Evolutionary conservation across 805 yeast genomes (phyloP).

Genomic region (Zygotorulaspora florentina): DNA sequence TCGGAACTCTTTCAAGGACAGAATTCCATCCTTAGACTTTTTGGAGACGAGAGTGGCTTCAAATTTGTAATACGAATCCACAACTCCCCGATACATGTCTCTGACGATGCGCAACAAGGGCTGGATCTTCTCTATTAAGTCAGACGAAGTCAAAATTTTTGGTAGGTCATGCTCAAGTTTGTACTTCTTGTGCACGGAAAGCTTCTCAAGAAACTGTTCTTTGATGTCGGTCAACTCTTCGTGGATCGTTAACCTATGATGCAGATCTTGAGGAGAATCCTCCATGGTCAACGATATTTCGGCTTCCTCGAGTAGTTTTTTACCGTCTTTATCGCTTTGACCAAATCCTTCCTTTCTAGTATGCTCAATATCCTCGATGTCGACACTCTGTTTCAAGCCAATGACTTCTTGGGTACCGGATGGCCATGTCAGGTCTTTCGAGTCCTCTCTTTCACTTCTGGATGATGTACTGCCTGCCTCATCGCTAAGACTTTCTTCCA

Average conservation of each 20-base stretch:
- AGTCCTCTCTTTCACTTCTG: neutral
- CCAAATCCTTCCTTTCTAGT: neutral
- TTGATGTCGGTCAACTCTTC: neutral
- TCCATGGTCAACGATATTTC: conserved; percentile 2
- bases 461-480: neutral
- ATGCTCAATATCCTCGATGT: conserved; percentile 2
- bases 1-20: conserved; percentile 47
- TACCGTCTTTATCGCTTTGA: neutral
- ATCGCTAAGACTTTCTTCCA: neutral
- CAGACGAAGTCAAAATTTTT: conserved; percentile 23
- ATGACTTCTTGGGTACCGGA: neutral
- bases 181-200: conserved; percentile 15
- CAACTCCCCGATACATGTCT: conserved; percentile 41
- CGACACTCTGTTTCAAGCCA: conserved; percentile 6
- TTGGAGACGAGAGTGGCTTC: conserved; percentile 43
- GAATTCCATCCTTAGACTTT: conserved; percentile 39
- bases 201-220: conserved; percentile 1
- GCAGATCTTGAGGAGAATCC: neutral
- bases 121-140: conserved; percentile 30
- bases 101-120: conserved; percentile 37
- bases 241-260: neutral
- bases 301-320: conserved; percentile 3
- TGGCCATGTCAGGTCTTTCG: neutral
- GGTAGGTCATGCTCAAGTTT: conserved; percentile 25
- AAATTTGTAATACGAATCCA: conserved; percentile 46